Percentiles rank a stretch among this genome's conserved stretches.
These are phyloP conservation scores for Helianthus tuberosus DNA, from an alignment of 129 eudicot species.

Conservation along the genomic window DNA sequence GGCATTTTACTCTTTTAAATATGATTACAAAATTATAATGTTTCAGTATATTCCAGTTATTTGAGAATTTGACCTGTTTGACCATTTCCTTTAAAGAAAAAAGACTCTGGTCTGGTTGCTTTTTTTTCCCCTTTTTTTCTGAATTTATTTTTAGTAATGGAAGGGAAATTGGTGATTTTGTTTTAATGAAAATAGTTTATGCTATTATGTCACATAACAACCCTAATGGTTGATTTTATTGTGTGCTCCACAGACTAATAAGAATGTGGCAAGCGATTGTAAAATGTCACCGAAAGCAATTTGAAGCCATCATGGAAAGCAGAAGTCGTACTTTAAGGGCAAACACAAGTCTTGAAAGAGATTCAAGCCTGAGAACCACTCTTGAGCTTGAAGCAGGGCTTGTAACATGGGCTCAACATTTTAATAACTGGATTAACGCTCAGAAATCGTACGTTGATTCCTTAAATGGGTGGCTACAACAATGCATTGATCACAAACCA, in stretches of 20 bases:
- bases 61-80: not conserved
- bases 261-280: constrained; percentile 91
- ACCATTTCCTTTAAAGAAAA: not conserved
- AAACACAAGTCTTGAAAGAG: constrained; percentile 51
- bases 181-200: not conserved
- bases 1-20: not conserved
- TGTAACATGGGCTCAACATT: constrained; percentile 62
- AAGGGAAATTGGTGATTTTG: not conserved
- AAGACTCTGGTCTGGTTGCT: not conserved
- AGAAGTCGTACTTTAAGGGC: constrained; percentile 63
- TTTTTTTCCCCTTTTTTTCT: not conserved
- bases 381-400: constrained; percentile 75
- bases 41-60: not conserved
- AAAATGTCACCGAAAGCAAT: constrained; percentile 86
- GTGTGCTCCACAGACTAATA: constrained; percentile 54
- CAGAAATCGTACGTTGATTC: constrained; percentile 74
- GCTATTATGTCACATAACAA: not conserved
- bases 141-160: not conserved
- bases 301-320: constrained; percentile 86
- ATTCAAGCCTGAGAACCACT: constrained; percentile 62
- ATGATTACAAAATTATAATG: not conserved
- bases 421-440: constrained; percentile 69
- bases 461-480: constrained; percentile 73
- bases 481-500: constrained; percentile 62
- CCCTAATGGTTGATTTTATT: not conserved